These are phyloP conservation scores for Cyphellophora attinorum DNA, from an alignment of 2,329 filamentous ascomycete genomes.

Conservation along the genomic window DNA sequence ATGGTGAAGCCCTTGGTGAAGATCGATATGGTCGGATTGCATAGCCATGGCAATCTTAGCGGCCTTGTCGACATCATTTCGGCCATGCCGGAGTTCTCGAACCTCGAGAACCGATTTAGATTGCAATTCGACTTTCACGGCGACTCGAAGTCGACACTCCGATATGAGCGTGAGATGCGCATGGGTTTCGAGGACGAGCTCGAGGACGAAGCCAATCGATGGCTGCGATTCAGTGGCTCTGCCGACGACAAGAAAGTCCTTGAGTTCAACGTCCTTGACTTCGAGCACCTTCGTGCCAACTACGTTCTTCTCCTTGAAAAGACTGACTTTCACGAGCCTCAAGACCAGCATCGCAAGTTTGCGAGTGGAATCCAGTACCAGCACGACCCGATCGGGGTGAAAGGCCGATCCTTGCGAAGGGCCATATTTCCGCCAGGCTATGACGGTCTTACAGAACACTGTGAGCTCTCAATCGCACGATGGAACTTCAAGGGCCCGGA, in stretches of 20 bases:
- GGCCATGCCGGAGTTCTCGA: constrained; percentile 15
- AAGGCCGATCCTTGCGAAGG: constrained; percentile 8
- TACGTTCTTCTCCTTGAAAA: constrained; percentile 15
- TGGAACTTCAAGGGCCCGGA: constrained; percentile 29
- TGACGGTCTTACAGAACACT: constrained; percentile 13
- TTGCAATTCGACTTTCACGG: constrained; percentile 32
- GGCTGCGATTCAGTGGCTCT: constrained; percentile 8
- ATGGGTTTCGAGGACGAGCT: constrained; percentile 7
- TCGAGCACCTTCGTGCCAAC: constrained; percentile 15
- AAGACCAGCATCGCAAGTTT: constrained; percentile 9
- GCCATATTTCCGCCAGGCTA: constrained; percentile 11
- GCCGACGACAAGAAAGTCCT: constrained; percentile 25
- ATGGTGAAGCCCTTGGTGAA: constrained; percentile 25
- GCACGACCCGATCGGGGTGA: constrained; percentile 11
- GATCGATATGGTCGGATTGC: constrained; percentile 21
- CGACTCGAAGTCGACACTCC: constrained; percentile 21
- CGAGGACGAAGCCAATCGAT: constrained; percentile 11
- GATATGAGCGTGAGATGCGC: constrained; percentile 25
- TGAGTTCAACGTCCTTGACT: constrained; percentile 29
- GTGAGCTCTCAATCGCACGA: constrained; percentile 30
- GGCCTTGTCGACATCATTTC: constrained; percentile 22
- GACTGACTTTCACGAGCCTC: constrained; percentile 8
- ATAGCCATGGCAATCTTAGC: constrained; percentile 14
- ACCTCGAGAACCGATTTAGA: constrained; percentile 25
- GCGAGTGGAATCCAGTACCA: constrained; percentile 12